Percentiles rank a stretch among this genome's conserved stretches.
These are phyloP conservation scores for Selenicereus undatus DNA, from an alignment of 148 eudicot species.

Conservation along the genomic window DNA sequence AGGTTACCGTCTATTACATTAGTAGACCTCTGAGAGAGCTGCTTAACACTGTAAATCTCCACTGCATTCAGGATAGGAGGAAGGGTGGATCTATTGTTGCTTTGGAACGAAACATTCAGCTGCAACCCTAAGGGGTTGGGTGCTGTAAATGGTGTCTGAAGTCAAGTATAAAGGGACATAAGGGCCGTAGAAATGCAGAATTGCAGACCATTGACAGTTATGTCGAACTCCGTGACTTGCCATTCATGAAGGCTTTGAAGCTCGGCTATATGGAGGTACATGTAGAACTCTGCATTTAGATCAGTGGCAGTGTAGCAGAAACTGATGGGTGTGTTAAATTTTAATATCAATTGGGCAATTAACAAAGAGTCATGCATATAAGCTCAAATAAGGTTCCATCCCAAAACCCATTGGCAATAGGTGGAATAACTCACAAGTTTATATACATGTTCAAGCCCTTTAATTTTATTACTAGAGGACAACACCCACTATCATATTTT, in stretches of 20 bases:
- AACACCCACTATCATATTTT: too few species aligned
- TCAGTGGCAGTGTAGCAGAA: background rate
- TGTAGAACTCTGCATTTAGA: slow-evolving; percentile 8
- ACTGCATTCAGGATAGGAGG: slow-evolving; percentile 34
- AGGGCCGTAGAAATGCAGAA: slow-evolving; percentile 1
- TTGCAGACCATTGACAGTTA: slow-evolving; percentile 21
- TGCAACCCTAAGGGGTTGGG: background rate
- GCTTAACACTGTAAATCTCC: slow-evolving; percentile 20
- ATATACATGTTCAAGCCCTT: too few species aligned
- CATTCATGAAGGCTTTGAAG: slow-evolving; percentile 14
- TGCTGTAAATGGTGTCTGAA: slow-evolving; percentile 2
- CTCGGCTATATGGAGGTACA: slow-evolving; percentile 44
- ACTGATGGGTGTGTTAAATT: slow-evolving; percentile 8
- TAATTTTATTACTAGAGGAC: too few species aligned
- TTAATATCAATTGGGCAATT: too few species aligned
- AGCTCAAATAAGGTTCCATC: too few species aligned
- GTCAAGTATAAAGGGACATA: slow-evolving; percentile 18
- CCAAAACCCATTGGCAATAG: too few species aligned
- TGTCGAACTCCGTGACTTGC: slow-evolving; percentile 30
- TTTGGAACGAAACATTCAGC: background rate
- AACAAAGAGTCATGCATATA: too few species aligned
- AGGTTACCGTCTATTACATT: slow-evolving; percentile 16
- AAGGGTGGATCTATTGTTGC: slow-evolving; percentile 24
- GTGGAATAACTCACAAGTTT: too few species aligned
- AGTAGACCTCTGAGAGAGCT: slow-evolving; percentile 16